These are phyloP conservation scores for Sclerotinia sclerotiorum DNA, from an alignment of 2,329 filamentous ascomycete genomes.

Conservation along the genomic window DNA sequence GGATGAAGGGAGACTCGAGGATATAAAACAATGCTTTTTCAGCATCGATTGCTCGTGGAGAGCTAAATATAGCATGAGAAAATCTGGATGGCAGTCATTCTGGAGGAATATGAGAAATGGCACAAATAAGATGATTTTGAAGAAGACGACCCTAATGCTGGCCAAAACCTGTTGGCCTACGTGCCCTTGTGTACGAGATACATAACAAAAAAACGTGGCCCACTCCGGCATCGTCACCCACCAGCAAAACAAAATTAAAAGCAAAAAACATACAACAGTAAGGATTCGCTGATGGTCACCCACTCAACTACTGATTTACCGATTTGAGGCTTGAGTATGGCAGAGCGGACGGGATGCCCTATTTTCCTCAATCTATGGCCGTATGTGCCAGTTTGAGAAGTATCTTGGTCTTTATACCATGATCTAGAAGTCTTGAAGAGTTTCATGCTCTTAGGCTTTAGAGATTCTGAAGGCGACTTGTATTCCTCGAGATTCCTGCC, in stretches of 20 bases:
- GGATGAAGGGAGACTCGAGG: neutral
- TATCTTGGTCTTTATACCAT: neutral
- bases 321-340: slow-evolving; percentile 21
- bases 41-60: too few species aligned
- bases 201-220: neutral
- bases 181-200: neutral
- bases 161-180: neutral
- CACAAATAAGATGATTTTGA: too few species aligned
- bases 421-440: neutral
- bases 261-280: slow-evolving; percentile 18
- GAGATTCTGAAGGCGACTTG: neutral
- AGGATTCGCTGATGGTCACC: slow-evolving; percentile 23
- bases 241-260: slow-evolving; percentile 1
- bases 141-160: neutral
- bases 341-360: slow-evolving; percentile 23
- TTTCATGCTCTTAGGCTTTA: neutral
- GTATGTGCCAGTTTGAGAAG: neutral
- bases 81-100: neutral
- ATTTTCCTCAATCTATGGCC: slow-evolving; percentile 17
- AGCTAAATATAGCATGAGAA: neutral
- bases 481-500: neutral
- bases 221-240: slow-evolving; percentile 8
- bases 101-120: neutral
- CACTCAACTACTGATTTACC: slow-evolving; percentile 22
- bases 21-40: neutral